phyloP scores from a whole-genome alignment of 768 basidiomycete genomes.

The Lactifluus hygrophoroides region DNA sequence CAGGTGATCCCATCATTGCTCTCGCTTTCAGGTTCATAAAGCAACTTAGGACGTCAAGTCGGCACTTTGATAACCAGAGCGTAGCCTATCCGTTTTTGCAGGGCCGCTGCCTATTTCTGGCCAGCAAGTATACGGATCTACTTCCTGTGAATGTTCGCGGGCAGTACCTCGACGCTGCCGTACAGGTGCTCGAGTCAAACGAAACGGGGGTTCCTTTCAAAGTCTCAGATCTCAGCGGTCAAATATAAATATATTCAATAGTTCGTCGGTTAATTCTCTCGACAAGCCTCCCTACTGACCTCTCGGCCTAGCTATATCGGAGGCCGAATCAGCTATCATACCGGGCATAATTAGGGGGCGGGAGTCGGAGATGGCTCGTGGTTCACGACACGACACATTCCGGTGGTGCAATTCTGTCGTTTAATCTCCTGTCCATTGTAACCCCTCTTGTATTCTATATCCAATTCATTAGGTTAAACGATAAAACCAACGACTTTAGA shows the following conservation, averaged over 20 bases:
- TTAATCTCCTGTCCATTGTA: too few relatives aligned
- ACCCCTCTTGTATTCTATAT: too few relatives aligned
- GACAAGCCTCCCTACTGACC: neutral
- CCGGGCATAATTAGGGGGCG: slow-evolving; percentile 64
- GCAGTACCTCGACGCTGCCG: too few relatives aligned
- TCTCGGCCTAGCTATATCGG: slow-evolving; percentile 50
- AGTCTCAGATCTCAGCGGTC: slow-evolving; percentile 92
- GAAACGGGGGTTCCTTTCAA: too few relatives aligned
- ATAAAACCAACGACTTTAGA: too few relatives aligned
- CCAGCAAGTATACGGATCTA: slow-evolving; percentile 74
- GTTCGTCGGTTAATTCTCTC: slow-evolving; percentile 37
- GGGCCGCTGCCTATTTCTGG: slow-evolving; percentile 91
- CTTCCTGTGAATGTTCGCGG: slow-evolving; percentile 64
- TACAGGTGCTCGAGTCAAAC: too few relatives aligned
- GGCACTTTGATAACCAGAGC: neutral
- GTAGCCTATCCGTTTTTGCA: too few relatives aligned
- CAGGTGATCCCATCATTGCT: slow-evolving; percentile 78
- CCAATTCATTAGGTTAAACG: too few relatives aligned
- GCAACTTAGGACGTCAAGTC: neutral
- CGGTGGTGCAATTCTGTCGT: too few relatives aligned
- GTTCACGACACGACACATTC: too few relatives aligned
- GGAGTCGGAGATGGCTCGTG: slow-evolving; percentile 66
- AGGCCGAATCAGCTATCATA: too few relatives aligned
- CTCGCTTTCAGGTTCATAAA: too few relatives aligned
- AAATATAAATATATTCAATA: slow-evolving; percentile 91